Conservation (phyloP, 768 basidiomycete species). For the Botryobasidium botryosum region DNA sequence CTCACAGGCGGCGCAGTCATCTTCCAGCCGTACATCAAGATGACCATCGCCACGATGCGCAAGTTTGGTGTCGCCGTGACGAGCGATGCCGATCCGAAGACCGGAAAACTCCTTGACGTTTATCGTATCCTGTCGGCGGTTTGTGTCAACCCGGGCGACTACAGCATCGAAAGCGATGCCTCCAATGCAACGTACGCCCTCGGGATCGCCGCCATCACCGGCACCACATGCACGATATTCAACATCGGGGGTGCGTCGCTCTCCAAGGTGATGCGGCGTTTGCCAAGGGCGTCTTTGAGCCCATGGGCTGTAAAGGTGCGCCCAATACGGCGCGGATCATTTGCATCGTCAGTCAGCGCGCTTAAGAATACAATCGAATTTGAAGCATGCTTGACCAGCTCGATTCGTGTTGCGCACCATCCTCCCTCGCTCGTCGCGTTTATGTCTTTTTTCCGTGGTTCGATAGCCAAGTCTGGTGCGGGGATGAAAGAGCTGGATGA, state of each 20-base stretch:
- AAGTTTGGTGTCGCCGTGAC: slow-evolving; percentile 70
- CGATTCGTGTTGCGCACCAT: slow-evolving; percentile 28
- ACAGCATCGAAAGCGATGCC: slow-evolving; percentile 91
- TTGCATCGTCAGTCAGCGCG: slow-evolving; percentile 94
- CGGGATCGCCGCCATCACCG: slow-evolving; percentile 92
- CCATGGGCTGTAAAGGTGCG: slow-evolving; percentile 84
- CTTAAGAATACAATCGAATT: slow-evolving; percentile 97
- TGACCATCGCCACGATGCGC: slow-evolving; percentile 97
- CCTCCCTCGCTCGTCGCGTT: background rate
- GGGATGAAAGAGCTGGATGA: slow-evolving; percentile 84
- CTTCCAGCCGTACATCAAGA: slow-evolving; percentile 98
- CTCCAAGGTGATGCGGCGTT: slow-evolving; percentile 97
- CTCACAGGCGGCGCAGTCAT: slow-evolving; percentile 90
- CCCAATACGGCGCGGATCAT: slow-evolving; percentile 64
- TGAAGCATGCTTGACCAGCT: slow-evolving; percentile 92
- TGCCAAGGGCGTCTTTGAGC: slow-evolving; percentile 79
- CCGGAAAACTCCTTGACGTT: slow-evolving; percentile 50
- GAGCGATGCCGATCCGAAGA: slow-evolving; percentile 40
- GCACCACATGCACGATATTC: slow-evolving; percentile 83
- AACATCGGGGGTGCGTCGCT: slow-evolving; percentile 80
- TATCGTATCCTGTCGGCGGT: slow-evolving; percentile 71
- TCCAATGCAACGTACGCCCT: slow-evolving; percentile 93
- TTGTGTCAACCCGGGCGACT: slow-evolving; percentile 63
- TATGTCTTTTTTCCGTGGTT: background rate
- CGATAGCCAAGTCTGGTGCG: slow-evolving; percentile 91